Conservation (phyloP, 441 rosid genomes). For the Melastoma candidum region DNA sequence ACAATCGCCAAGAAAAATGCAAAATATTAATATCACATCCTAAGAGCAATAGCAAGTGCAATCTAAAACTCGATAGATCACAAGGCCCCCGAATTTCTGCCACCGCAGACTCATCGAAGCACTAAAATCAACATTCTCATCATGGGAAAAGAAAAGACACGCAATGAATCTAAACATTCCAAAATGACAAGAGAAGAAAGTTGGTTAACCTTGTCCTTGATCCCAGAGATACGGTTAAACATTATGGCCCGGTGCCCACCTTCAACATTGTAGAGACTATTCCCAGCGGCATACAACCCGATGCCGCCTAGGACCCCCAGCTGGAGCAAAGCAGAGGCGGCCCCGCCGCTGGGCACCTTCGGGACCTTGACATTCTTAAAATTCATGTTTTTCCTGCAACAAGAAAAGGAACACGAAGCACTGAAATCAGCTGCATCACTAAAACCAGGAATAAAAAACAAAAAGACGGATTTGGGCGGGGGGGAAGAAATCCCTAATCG, state of each 20-base stretch:
- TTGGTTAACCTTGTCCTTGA: slow-evolving; percentile 3
- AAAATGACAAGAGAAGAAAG: background rate
- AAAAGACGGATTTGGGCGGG: too few relatives aligned
- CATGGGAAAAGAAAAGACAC: background rate
- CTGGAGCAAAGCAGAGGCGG: slow-evolving; percentile 51
- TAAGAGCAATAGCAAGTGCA: too few relatives aligned
- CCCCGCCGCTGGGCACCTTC: slow-evolving; percentile 68
- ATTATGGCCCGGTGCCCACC: slow-evolving; percentile 13
- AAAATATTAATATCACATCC: too few relatives aligned
- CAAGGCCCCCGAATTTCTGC: too few relatives aligned
- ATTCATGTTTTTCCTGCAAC: slow-evolving; percentile 36
- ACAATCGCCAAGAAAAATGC: too few relatives aligned
- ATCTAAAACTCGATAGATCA: too few relatives aligned
- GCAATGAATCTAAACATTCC: background rate
- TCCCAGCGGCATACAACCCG: slow-evolving; percentile 52
- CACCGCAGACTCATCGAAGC: too few relatives aligned
- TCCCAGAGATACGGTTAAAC: slow-evolving; percentile 7
- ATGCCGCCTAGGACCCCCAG: slow-evolving; percentile 59
- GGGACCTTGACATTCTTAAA: slow-evolving; percentile 66
- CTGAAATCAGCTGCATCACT: background rate
- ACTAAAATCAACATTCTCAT: too few relatives aligned
- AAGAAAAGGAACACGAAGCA: too few relatives aligned
- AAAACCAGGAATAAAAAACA: too few relatives aligned
- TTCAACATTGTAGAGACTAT: slow-evolving; percentile 39
- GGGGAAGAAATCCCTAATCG: too few relatives aligned